A percentile compares a stretch with the other conserved stretches of the same genome.
These are phyloP conservation scores for Rhodotorula sphaerocarpa DNA, from an alignment of 768 basidiomycete species.

Conservation along the genomic window DNA sequence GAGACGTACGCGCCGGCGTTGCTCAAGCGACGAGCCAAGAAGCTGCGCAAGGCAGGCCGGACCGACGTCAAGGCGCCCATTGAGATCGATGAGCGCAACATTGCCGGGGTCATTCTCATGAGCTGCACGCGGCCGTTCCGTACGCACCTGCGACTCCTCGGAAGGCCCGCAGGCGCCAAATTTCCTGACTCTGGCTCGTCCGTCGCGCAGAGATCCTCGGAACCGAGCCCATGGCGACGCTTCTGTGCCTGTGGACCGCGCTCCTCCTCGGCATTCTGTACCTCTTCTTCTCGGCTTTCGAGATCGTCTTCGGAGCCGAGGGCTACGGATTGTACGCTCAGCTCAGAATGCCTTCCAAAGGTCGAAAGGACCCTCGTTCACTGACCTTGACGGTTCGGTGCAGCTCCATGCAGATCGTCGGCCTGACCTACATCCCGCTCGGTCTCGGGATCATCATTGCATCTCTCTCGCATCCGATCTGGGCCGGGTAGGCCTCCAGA, in stretches of 20 bases:
- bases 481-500: slow-evolving; percentile 34
- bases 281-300: slow-evolving; percentile 43
- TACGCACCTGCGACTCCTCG: slow-evolving; percentile 43
- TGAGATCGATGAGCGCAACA: slow-evolving; percentile 50
- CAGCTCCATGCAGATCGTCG: slow-evolving; percentile 13
- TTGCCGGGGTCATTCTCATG: slow-evolving; percentile 50
- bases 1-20: slow-evolving; percentile 64
- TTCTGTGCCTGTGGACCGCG: slow-evolving; percentile 61
- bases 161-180: no score
- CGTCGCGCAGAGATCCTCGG: slow-evolving; percentile 47
- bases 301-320: slow-evolving; percentile 41
- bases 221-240: slow-evolving; percentile 66
- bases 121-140: slow-evolving; percentile 68
- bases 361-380: no score
- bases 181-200: no score
- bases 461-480: slow-evolving; percentile 39
- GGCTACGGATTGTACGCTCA: slow-evolving; percentile 44
- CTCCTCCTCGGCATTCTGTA: slow-evolving; percentile 44
- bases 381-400: no score
- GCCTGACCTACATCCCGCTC: slow-evolving; percentile 30
- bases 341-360: no score
- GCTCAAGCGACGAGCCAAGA: slow-evolving; percentile 45
- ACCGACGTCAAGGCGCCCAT: slow-evolving; percentile 55
- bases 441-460: slow-evolving; percentile 42
- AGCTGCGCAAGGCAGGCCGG: slow-evolving; percentile 55